Evolutionary conservation across 257 asterid genomes (phyloP).

Genomic region (Henckelia pumila): DNA sequence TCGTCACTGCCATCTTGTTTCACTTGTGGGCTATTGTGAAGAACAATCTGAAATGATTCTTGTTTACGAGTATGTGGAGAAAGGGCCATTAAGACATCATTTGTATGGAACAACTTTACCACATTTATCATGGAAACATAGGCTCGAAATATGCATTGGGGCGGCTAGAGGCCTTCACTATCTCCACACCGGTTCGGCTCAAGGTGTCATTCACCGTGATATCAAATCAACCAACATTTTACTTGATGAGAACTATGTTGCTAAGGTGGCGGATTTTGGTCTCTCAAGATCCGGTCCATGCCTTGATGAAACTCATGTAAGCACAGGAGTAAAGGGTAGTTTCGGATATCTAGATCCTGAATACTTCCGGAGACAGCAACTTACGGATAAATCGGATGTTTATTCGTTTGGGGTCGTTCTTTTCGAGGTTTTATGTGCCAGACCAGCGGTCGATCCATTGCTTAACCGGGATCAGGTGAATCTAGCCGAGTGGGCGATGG

Average conservation of each 20-base stretch:
- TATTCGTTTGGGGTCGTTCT: conserved; percentile 77
- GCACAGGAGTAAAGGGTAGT: conserved; percentile 84
- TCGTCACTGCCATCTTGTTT: conserved; percentile 71
- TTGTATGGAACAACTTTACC: conserved; percentile 48
- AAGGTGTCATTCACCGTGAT: conserved; percentile 78
- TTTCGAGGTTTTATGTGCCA: conserved; percentile 69
- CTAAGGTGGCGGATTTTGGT: conserved; percentile 82
- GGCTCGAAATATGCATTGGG: conserved; percentile 85
- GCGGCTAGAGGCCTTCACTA: conserved; percentile 84
- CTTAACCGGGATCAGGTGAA: conserved; percentile 57
- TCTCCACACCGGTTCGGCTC: conserved; percentile 77
- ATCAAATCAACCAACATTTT: conserved; percentile 71
- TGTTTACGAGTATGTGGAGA: conserved; percentile 74
- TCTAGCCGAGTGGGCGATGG: conserved; percentile 74
- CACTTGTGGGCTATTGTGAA: conserved; percentile 70
- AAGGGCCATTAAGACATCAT: conserved; percentile 59
- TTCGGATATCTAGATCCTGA: conserved; percentile 79
- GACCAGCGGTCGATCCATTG: conserved; percentile 62
- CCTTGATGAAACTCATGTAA: conserved; percentile 66
- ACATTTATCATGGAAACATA: conserved; percentile 64
- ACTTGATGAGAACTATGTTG: conserved; percentile 53
- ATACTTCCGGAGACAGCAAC: conserved; percentile 64
- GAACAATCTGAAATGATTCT: conserved; percentile 78
- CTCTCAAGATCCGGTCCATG: conserved; percentile 75
- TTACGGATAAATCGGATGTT: conserved; percentile 73